These are phyloP conservation scores for Mycena crocata DNA, from an alignment of 768 basidiomycete genomes.

Conservation along the genomic window DNA sequence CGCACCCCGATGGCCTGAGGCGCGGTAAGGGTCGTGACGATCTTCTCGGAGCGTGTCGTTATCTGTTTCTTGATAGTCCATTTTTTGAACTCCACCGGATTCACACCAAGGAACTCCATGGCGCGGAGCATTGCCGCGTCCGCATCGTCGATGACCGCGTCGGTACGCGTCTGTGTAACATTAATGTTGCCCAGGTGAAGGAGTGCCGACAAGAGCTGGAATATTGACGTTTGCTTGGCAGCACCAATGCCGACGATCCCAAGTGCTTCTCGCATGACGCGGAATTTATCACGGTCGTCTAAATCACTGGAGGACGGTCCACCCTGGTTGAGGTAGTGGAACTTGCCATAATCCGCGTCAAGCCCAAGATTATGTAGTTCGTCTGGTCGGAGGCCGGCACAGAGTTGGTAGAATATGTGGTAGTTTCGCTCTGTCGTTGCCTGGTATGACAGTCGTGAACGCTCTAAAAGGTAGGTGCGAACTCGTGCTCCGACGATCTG, in stretches of 20 bases:
- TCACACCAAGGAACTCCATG: conserved; percentile 91
- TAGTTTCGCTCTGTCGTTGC: conserved; percentile 97
- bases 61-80: conserved; percentile 99
- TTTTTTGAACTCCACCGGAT: conserved; percentile 94
- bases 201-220: conserved; percentile 90
- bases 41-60: conserved; percentile 93
- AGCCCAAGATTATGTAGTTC: conserved; percentile 94
- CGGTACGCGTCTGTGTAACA: conserved; percentile 82
- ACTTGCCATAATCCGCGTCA: conserved; percentile 85
- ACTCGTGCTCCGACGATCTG: conserved; percentile 98
- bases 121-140: conserved; percentile 84
- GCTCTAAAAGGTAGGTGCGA: conserved; percentile 96
- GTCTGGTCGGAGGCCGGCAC: conserved; percentile 94
- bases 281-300: conserved; percentile 96
- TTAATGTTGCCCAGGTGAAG: conserved; percentile 97
- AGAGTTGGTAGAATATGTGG: conserved; percentile 99
- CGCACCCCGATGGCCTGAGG: conserved; percentile 95
- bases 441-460: conserved; percentile 97
- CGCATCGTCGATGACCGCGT: conserved; percentile 85
- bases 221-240: conserved; percentile 97
- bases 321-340: conserved; percentile 94
- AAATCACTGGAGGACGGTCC: conserved; percentile 91
- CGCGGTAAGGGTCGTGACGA: conserved; percentile 86
- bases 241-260: conserved; percentile 97
- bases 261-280: conserved; percentile 91